A percentile compares a stretch with the other conserved stretches of the same genome.
phyloP scores from a whole-genome alignment of 306 rosid species.

The Leucaena leucocephala region DNA sequence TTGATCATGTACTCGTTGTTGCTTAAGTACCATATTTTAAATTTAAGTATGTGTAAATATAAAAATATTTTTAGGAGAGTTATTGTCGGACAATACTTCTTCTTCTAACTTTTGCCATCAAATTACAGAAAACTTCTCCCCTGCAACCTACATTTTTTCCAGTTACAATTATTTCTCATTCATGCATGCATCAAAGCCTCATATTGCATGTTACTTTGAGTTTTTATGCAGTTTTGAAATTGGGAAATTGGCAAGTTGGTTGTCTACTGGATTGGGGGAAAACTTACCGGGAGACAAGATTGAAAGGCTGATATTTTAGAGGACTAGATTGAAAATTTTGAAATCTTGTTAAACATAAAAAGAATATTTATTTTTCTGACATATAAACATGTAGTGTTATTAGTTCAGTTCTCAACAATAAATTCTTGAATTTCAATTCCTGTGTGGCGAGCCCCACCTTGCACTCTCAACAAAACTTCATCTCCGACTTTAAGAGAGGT shows the following conservation, averaged over 20 bases:
- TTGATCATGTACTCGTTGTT: too few relatives aligned
- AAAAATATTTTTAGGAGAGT: too few relatives aligned
- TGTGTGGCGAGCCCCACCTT: slow-evolving; percentile 89
- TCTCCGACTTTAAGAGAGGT: slow-evolving; percentile 81
- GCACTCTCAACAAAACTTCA: slow-evolving; percentile 70
- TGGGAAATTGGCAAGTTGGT: neutral
- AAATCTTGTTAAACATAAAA: neutral
- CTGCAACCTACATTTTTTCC: neutral
- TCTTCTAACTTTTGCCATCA: neutral
- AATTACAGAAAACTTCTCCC: neutral
- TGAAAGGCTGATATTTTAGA: neutral
- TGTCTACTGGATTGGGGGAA: neutral
- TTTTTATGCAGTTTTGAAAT: too few relatives aligned
- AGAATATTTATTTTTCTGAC: too few relatives aligned
- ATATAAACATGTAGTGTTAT: neutral
- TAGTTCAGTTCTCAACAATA: slow-evolving; percentile 78
- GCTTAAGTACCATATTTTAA: too few relatives aligned
- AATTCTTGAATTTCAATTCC: slow-evolving; percentile 95
- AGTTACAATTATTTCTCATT: neutral
- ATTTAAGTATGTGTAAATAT: too few relatives aligned
- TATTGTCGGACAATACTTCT: too few relatives aligned
- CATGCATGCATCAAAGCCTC: neutral
- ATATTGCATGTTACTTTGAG: too few relatives aligned
- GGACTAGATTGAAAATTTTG: neutral
- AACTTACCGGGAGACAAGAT: too few relatives aligned